Base-by-base conservation (phyloP, 139 green algal genomes). In the Chlorella sorokiniana region DNA sequence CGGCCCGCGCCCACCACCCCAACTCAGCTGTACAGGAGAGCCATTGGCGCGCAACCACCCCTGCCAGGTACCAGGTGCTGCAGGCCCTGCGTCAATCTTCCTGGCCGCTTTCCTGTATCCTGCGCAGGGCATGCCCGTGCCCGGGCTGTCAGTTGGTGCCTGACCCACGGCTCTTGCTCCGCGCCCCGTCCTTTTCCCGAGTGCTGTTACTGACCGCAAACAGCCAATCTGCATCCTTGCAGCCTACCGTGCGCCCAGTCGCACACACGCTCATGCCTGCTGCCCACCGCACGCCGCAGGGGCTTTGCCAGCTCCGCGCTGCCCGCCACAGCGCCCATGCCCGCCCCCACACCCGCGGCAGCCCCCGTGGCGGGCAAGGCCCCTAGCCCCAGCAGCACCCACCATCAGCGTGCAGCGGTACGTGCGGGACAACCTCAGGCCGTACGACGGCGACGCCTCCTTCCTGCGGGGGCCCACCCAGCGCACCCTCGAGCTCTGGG, bases 381-480 rank as follows among this genome's bases (percentile, higher is more conserved):
- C 16, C 18, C 71, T 27, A 8, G 38, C 69, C 6, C 11, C 18
- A 27, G 35, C 48, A 48, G 41, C 48, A 41, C 71, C 71, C 71
- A 65, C 33, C 31, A 72, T 81, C 20, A 61, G 73, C 25, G 81
- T 90, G 44, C 59, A 72, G 44, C 25, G 44, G 25, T 90, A 67
- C 41, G 84, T 90, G 51, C 61, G 90, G 78, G 69, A 91, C 14
- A 88, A 87, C 82, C 90, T 84, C 81, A 91, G 42, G 22, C 82
- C 86, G 14, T 95, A 93, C 70, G 64, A 74, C 20, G 91, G 91
- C 4, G 84, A 91, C 35, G 77, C 76, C 31, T 81, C 56, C 45
- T 95, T 95, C 86, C 84, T 95, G 8, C 81, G 84, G 0, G 78
- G 78, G 1, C 82, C 91, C 42, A 92, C 86, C 6, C 79, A 85